These are phyloP conservation scores for Aegilops umbellulata DNA, from an alignment of 176 grass and related monocot genomes.

Conservation along the genomic window DNA sequence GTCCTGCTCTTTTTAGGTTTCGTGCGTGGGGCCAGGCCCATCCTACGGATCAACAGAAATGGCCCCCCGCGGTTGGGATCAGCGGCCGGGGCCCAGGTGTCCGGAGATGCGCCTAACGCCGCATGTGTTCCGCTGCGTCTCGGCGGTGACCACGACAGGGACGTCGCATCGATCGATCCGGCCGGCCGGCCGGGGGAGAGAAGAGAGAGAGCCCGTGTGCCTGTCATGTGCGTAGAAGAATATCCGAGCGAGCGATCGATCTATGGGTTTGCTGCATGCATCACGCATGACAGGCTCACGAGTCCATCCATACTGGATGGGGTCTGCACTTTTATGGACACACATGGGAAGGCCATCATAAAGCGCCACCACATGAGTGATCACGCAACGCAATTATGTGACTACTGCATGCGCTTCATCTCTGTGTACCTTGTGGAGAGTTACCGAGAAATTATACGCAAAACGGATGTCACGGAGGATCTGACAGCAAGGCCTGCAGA, in stretches of 20 bases:
- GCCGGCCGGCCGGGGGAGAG: too few species aligned
- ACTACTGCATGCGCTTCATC: not conserved
- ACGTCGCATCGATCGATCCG: not conserved
- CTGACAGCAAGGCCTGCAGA: not conserved
- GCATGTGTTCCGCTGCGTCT: not conserved
- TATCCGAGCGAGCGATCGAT: not conserved
- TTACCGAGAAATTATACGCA: not conserved
- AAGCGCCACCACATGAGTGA: slow-evolving; percentile 14
- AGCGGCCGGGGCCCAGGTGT: not conserved
- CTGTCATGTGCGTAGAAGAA: too few species aligned
- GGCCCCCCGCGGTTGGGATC: not conserved
- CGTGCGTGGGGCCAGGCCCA: not conserved
- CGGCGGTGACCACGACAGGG: not conserved
- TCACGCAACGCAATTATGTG: slow-evolving; percentile 6
- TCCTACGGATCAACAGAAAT: not conserved
- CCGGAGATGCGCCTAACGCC: not conserved
- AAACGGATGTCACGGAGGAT: not conserved
- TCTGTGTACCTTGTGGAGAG: not conserved
- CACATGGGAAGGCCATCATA: slow-evolving; percentile 13
- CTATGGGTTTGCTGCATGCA: not conserved
- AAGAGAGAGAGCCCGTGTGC: too few species aligned
- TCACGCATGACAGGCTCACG: slow-evolving; percentile 6
- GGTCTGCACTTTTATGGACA: slow-evolving; percentile 27
- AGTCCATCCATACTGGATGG: not conserved
- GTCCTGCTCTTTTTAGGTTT: not conserved